Evolutionary conservation across 805 yeast genomes (phyloP).

Genomic region (Metschnikowia aberdeeniae): DNA sequence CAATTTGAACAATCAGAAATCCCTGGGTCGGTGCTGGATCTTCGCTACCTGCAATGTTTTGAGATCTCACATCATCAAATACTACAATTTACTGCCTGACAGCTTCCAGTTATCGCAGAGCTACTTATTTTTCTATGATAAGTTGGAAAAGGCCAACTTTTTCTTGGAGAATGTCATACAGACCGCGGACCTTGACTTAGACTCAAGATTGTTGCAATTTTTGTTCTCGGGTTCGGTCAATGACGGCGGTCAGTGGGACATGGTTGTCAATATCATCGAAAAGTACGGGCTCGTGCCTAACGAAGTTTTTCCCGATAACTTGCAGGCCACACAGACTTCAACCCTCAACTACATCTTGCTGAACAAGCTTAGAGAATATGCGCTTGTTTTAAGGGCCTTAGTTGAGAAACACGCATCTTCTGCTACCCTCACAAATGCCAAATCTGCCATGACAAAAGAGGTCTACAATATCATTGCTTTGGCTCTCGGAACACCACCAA

Average conservation of each 20-base stretch:
- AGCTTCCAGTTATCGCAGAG: conserved; percentile 74
- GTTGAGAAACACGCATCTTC: conserved; percentile 40
- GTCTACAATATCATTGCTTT: conserved; percentile 63
- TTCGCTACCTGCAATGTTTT: conserved; percentile 78
- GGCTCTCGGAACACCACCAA: conserved; percentile 76
- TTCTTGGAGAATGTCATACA: conserved; percentile 74
- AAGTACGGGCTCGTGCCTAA: conserved; percentile 83
- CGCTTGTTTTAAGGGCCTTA: conserved; percentile 58
- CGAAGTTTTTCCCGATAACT: conserved; percentile 66
- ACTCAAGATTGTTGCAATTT: conserved; percentile 65
- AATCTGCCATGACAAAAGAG: conserved; percentile 49
- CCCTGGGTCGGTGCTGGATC: conserved; percentile 85
- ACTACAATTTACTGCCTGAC: conserved; percentile 48
- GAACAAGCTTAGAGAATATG: conserved; percentile 73
- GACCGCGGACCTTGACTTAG: conserved; percentile 62
- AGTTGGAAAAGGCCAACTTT: conserved; percentile 78
- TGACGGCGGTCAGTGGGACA: conserved; percentile 89
- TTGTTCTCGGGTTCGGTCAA: conserved; percentile 61
- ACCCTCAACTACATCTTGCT: conserved; percentile 59
- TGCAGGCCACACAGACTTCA: conserved; percentile 50
- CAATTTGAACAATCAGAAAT: conserved; percentile 53
- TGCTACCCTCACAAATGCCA: conserved; percentile 31
- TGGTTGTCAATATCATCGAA: conserved; percentile 70
- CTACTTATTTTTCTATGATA: conserved; percentile 79
- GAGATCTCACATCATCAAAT: conserved; percentile 57